Evolutionary conservation across 805 yeast species (phyloP), one percentile per base, ranked within the genome.

Genomic region (Huiozyma naganishii): DNA sequence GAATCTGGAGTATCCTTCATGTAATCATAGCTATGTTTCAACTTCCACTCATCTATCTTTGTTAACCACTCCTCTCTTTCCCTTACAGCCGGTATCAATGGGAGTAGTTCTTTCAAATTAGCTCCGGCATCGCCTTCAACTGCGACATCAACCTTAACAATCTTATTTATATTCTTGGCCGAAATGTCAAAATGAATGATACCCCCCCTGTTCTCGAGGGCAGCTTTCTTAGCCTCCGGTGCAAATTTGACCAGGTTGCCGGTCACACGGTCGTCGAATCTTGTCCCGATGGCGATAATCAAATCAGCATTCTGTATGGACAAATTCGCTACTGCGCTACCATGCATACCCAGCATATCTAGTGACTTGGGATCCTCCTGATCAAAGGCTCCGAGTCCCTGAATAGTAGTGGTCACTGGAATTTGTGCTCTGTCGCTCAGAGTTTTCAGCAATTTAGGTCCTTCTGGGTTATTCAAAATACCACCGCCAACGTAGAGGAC

Each of bases 261-360:
- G 37, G 98, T 92, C 55, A 92, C 98, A 73, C 98, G 89, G 71
- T 92, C 98, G 68, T 92, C 98, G 58, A 92, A 92, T 65, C 98
- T 79, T 33, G 97, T 95, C 62, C 98, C 98, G 37, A 92, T 72
- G 12, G 97, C 97, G 49, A 92, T 68, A 60, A 92, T 86, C 56
- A 89, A 70, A 67, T 92, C 98, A 36, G 97, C 95, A 47, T 79
- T 73, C 71, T 92, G 98, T 54, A 92, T 82, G 42, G 97, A 94
- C 58, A 83, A 64, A 73, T 92, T 92, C 54, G 98, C 98, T 55
- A 88, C 87, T 41, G 88, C 96, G 48, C 80, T 75, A 52, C 98
- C 98, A 67, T 92, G 98, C 98, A 92, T 92, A 57, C 98, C 98
- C 53, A 92, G 76, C 94, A 92, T 87, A 66, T 90, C 96, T 52